Base-by-base conservation (phyloP, 306 rosid species). In the Abrus precatorius region DNA sequence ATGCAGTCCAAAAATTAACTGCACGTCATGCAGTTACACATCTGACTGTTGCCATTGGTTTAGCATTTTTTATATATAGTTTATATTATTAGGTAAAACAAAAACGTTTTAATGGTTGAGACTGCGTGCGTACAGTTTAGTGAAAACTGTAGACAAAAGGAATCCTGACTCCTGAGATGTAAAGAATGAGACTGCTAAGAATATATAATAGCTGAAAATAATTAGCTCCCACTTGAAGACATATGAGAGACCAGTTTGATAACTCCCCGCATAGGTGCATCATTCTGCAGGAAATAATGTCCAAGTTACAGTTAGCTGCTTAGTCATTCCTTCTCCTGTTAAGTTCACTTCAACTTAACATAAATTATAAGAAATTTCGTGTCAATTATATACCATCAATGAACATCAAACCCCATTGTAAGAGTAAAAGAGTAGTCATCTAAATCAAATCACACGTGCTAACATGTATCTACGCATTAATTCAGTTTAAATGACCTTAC, bases 221-320 rank as follows among this genome's bases (percentile, higher is more conserved):
- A 69, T 79, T 85, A 84, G 43, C 78, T 72, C 83, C 74, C 81
- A 47, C 27, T 83, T 1, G 90, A 82, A 82, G 88, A 91, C 36
- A 93, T 84, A 62, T 77, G 83, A 43, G 93, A 88, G 63, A 85
- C 93, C 84, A 95, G 90, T 83, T 91, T 80, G 84, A 89, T 89
- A 32, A 91, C 92, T 84, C 87, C 97, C 72, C 82, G 74, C 97
- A 95, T 90, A 7, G 97, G 89, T 45, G 97, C 95, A 80, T 95
- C 99, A 84, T 93, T 89, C 99, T 95, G 97, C 94, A 93, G 32
- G 61, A 69, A 86, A 81, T 8, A 50, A 87, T 33, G 30, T 49
- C 38, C 80, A 73, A 65, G 67, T 56, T 65, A 79, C 69, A 75
- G n/a, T 69, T 76, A 72, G 69, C 57, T 48, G 50, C 38, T 34